Evolutionary conservation across 768 basidiomycete genomes (phyloP), one percentile per base, ranked within the genome.

Genomic region (Saitozyma sp.): DNA sequence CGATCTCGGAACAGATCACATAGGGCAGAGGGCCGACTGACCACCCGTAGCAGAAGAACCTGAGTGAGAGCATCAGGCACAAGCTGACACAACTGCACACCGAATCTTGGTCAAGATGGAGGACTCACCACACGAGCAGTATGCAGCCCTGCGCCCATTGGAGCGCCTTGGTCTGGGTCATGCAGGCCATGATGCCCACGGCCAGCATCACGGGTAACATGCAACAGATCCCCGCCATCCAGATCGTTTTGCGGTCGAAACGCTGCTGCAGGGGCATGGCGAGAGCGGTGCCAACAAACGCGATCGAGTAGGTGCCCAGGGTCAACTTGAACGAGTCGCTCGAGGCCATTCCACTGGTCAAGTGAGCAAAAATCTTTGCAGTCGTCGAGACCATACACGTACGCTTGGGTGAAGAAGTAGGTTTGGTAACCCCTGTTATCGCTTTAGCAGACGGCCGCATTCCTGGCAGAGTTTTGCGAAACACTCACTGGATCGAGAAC

Each of bases 231-330:
- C 72, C 72, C 37, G 20, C 59, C 29, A 63, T 19, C 65, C 65
- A 71, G 46, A 74, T 57, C 13, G 67, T 63, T 5, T 61, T 59
- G 49, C 72, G 64, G 46, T 69, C 72, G 57, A 71, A 59, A 13
- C 59, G 37, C 17, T 9, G 46, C 20, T 13, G 52, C 9, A 59
- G 56, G 17, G 62, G 55, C 45, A 67, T 74, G 6, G 67, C 59
- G 10, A 71, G 50, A 50, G 50, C 68, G 11, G 67, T 69, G 45
- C 62, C 64, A 49, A 68, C 41, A 10, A 63, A 39, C 14, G 68
- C 57, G 40, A 70, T 51, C 48, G 55, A 13, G 46, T 39, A 63
- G 54, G 69, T 68, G 50, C 54, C 50, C 37, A 58, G 43, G 73
- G 63, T 66, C 46, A 73, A 61, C 16, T 55, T 50, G 59, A 76